These are phyloP conservation scores for Fusarium tjaetaba DNA, from an alignment of 2,329 filamentous ascomycete species.

Conservation along the genomic window DNA sequence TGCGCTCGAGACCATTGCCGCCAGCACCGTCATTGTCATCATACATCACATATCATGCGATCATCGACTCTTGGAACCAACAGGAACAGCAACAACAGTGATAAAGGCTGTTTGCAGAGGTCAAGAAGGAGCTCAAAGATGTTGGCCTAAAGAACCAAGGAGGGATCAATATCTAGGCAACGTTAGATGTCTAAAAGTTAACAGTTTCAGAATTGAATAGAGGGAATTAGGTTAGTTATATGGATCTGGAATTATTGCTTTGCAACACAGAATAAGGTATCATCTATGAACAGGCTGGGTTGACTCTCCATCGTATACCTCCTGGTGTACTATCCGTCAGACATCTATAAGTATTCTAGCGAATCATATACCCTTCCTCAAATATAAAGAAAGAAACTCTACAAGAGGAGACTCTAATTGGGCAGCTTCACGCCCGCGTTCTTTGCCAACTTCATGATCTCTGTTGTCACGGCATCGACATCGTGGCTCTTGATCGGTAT, in stretches of 20 bases:
- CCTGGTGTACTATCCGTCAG: neutral
- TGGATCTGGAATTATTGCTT: neutral
- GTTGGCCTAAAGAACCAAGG: neutral
- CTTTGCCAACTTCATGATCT: conserved; percentile 43
- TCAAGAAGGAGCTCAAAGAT: neutral
- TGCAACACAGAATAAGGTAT: neutral
- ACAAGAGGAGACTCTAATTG: neutral
- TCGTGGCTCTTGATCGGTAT: conserved; percentile 75
- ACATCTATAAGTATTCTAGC: neutral
- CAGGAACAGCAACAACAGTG: neutral
- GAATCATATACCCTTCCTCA: neutral
- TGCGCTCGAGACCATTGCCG: neutral
- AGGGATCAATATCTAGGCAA: neutral
- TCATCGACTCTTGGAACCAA: neutral
- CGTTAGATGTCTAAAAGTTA: no score
- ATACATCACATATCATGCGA: neutral
- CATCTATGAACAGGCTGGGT: neutral
- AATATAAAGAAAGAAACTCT: neutral
- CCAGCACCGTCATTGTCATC: neutral
- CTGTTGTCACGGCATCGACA: conserved; percentile 57
- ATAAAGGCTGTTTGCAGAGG: neutral
- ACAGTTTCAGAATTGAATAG: no score
- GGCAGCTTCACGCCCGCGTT: neutral
- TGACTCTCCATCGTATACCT: neutral
- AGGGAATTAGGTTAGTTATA: no score